Percentiles rank a stretch among this genome's conserved stretches.
phyloP scores from a whole-genome alignment of 352 stramenopile species.

The Lagenidium giganteum region DNA sequence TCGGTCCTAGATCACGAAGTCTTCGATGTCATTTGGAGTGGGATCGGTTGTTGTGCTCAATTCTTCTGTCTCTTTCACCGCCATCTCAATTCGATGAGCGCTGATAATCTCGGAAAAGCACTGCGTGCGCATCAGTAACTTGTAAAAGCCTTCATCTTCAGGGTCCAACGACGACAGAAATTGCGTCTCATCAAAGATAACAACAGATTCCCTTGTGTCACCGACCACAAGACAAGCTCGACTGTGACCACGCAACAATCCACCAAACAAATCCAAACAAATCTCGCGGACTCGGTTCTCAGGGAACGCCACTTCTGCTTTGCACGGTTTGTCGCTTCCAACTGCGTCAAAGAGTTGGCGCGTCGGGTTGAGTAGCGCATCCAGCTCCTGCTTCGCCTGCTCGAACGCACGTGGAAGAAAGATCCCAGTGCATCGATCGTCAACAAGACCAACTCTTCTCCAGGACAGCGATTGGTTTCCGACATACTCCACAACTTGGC shows the following conservation, averaged over 20 bases:
- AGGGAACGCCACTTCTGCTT: conserved; percentile 3
- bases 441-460: conserved; percentile 41
- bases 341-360: no score
- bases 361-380: background rate
- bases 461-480: conserved; percentile 48
- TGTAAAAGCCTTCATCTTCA: conserved; percentile 60
- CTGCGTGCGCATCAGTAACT: conserved; percentile 65
- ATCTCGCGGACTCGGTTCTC: conserved; percentile 52
- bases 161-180: conserved; percentile 59
- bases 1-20: no score
- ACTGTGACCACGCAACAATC: conserved; percentile 59
- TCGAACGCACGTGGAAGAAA: conserved; percentile 2
- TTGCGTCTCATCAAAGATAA: conserved; percentile 85
- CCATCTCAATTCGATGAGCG: conserved; percentile 63
- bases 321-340: background rate
- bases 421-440: conserved; percentile 12
- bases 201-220: conserved; percentile 81
- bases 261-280: conserved; percentile 64
- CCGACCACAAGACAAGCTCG: conserved; percentile 76
- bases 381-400: background rate
- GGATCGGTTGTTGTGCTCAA: no score
- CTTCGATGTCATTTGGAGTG: no score
- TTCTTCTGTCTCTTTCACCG: conserved; percentile 21
- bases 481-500: conserved; percentile 65
- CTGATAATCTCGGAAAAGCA: conserved; percentile 85